These are phyloP conservation scores for Boletales sp. DNA, from an alignment of 768 basidiomycete species.

Conservation along the genomic window DNA sequence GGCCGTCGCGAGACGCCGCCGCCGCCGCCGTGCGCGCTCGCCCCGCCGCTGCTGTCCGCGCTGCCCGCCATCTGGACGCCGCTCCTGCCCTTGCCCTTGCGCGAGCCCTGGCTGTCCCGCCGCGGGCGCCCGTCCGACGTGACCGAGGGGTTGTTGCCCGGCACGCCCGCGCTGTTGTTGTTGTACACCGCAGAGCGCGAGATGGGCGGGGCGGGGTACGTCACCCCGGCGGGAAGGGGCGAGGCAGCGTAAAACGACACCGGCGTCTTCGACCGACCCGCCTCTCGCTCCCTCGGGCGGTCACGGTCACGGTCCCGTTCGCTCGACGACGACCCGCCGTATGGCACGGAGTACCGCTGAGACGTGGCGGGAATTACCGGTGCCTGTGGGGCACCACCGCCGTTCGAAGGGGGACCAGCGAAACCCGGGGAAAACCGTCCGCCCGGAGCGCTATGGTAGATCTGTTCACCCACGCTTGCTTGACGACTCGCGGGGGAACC, in stretches of 20 bases:
- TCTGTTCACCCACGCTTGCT: constrained; percentile 5
- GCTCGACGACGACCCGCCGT: no score
- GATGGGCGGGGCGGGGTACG: constrained; percentile 28
- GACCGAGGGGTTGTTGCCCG: constrained; percentile 14
- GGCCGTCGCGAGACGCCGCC: constrained; percentile 14
- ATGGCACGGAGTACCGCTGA: constrained; percentile 5
- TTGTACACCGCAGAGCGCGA: constrained; percentile 20
- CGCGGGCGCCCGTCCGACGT: constrained; percentile 26
- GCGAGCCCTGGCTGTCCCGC: constrained; percentile 17
- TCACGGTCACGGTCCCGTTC: no score
- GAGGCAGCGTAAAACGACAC: constrained; percentile 24
- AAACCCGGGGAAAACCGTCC: constrained; percentile 15
- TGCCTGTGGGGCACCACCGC: constrained; percentile 3
- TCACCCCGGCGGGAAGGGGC: constrained; percentile 22
- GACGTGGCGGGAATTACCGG: constrained; percentile 17
- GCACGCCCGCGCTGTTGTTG: neutral
- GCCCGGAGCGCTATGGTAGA: constrained; percentile 8
- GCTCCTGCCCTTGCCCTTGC: constrained; percentile 12
- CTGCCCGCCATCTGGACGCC: constrained; percentile 9
- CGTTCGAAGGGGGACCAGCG: neutral
- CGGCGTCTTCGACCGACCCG: constrained; percentile 17
- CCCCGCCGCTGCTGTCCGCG: constrained; percentile 4
- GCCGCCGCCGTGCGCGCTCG: constrained; percentile 9
- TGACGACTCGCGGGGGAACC: constrained; percentile 7
- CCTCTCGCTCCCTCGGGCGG: constrained; percentile 1